Evolutionary conservation across 2,329 filamentous ascomycete species (phyloP).

Genomic region (Atkinsonella hypoxylon): DNA sequence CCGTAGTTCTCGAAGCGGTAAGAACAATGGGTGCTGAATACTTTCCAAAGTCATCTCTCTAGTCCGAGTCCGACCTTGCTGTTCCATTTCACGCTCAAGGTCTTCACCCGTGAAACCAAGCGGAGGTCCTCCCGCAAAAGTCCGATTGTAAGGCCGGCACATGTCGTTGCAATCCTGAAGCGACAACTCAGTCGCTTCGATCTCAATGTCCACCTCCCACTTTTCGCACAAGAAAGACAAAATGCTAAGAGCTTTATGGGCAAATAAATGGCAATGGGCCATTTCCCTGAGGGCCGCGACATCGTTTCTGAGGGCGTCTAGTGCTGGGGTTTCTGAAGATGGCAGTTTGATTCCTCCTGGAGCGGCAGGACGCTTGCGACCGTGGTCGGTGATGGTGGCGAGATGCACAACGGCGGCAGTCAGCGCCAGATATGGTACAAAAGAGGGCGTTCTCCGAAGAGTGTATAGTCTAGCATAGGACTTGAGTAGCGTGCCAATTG

Average conservation of each 20-base stretch:
- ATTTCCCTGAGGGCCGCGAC: constrained; percentile 47
- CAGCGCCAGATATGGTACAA: constrained; percentile 47
- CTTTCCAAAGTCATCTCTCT: not conserved
- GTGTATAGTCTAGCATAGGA: constrained; percentile 47
- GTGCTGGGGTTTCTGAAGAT: constrained; percentile 3
- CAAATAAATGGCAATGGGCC: constrained; percentile 46
- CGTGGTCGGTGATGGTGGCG: constrained; percentile 22
- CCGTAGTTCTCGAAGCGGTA: not conserved
- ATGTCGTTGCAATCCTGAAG: constrained; percentile 19
- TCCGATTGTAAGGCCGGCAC: not conserved
- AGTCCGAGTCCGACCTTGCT: not conserved
- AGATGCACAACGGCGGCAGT: constrained; percentile 47
- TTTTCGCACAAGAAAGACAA: constrained; percentile 42
- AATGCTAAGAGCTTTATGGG: constrained; percentile 46
- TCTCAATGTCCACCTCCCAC: constrained; percentile 42
- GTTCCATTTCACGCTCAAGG: not conserved
- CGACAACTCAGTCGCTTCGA: constrained; percentile 20
- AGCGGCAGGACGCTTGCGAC: constrained; percentile 23
- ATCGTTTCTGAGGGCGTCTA: constrained; percentile 36
- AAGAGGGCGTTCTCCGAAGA: constrained; percentile 41
- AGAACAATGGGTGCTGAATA: not conserved
- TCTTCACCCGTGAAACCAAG: not conserved
- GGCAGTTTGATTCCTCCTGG: not conserved
- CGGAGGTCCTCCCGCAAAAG: not conserved
- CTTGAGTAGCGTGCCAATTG: constrained; percentile 39